Evolutionary conservation across 73 alveolate genomes (phyloP), one percentile per base, ranked within the genome.

Genomic region (Paramecium sonneborni): DNA sequence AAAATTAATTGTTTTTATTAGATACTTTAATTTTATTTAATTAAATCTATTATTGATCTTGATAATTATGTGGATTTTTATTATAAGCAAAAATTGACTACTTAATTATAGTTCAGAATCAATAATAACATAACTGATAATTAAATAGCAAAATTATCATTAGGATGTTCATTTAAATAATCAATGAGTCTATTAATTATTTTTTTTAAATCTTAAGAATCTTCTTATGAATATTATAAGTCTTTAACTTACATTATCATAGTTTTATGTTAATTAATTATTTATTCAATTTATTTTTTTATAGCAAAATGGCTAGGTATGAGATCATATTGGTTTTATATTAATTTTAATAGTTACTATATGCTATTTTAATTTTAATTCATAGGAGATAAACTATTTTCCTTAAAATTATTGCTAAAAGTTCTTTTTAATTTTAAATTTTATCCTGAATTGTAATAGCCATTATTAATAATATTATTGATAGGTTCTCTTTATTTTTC

Each of bases 61-160:
- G 76, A 37, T 20, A 79, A 23, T 2, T 23, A 11, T 3, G 30
- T 6, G 9, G 69, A 43, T 8, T 46, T 46, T 30, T 26, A 37
- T 79, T 79, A 24, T 24, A 79, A 10, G 30, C 55, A 37, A 44
- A 8, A 43, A 9, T 24, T 23, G n/a, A 79, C 55, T n/a, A 79
- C 34, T 23, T 79, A 37, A 44, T 79, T 41, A 34, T 79, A 79
- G 28, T 79, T 79, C 5, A 79, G 26, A 18, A 79, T 0, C 23
- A 79, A 23, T 14, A 79, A 44, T 20, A 79, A 28, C 72, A 79
- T 41, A 1, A 79, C 90, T 79, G 44, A 79, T 14, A 79, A 23
- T 41, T 79, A 79, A 44, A 23, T 46, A 9, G 72, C 55, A 44
- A 39, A 79, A 46, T 44, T 39, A 24, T 41, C 90, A 43, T 34